Conservation (phyloP, 306 rosid species). For the Vigna trinervia region DNA sequence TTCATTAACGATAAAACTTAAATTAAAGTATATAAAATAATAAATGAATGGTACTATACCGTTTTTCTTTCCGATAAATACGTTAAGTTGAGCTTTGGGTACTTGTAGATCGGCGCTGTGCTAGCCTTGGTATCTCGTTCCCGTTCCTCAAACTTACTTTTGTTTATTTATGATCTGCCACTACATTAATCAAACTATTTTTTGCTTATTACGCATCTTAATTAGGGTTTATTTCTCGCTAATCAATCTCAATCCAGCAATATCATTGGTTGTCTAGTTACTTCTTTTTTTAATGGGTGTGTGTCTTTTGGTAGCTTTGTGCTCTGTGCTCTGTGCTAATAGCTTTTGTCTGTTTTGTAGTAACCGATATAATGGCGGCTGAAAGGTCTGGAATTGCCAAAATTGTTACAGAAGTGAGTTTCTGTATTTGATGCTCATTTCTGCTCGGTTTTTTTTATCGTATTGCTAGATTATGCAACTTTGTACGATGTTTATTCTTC, state of each 20-base stretch:
- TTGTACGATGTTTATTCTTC: conserved; percentile 1
- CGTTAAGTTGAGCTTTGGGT: background rate
- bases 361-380: conserved; percentile 54
- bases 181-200: background rate
- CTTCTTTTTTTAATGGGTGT: background rate
- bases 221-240: background rate
- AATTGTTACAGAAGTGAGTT: conserved; percentile 68
- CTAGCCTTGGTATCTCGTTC: background rate
- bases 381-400: conserved; percentile 61
- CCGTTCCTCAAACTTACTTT: conserved; percentile 32
- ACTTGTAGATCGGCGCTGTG: background rate
- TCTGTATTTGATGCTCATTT: background rate
- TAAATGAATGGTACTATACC: background rate
- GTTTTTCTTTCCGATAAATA: background rate
- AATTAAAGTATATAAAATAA: background rate
- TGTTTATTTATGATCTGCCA: background rate
- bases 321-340: background rate
- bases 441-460: background rate
- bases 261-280: background rate
- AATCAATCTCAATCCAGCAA: background rate
- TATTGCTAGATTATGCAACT: background rate
- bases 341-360: conserved; percentile 32
- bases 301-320: conserved; percentile 3
- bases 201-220: conserved; percentile 11
- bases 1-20: background rate